Evolutionary conservation across 164 flowering plant species (phyloP), one percentile per base, ranked within the genome.

Genomic region (Tinospora cordifolia): DNA sequence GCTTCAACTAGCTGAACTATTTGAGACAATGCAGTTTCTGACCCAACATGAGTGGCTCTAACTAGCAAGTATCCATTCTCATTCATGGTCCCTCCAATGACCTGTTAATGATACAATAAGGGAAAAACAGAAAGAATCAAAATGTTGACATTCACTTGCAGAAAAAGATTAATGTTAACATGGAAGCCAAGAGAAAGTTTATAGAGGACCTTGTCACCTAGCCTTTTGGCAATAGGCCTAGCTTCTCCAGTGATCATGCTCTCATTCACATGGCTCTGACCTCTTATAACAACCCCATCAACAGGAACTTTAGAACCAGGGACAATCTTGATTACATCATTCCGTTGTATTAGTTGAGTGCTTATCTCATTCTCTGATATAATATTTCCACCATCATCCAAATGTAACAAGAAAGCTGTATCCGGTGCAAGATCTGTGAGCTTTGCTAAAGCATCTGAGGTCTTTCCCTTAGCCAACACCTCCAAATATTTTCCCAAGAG

Each of bases 241-340:
- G 97, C 86, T 78, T 94, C 99, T 69, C 99, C 99, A 24, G 99
- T 94, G 59, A 94, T 88, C 97, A 90, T 91, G 79, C 97, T 89
- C 77, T 94, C 98, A 75, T 94, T 90, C 36, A 91, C 96, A 84
- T 91, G 80, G 75, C 96, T 90, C 72, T 91, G 92, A 76, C 98
- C 98, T 81, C 80, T 71, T 62, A 82, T 75, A 71, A 94, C 95
- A 77, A 89, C 64, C 47, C 98, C 98, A 81, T 94, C 98, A 68
- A 82, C 90, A 27, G 96, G 93, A 82, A 94, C 88, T 71, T 90
- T 91, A 64, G 76, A 80, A 12, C 98, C 98, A 0, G 98, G 98
- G 75, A 91, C 72, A 77, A 93, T 87, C 83, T 87, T 93, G 3
- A 91, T 79, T 30, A 88, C 80, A 76, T 93, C 98, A 82, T 87